A percentile compares a stretch with the other conserved stretches of the same genome.
These are phyloP conservation scores for Clarireedia monteithiana DNA, from an alignment of 2,329 filamentous ascomycete species.

Conservation along the genomic window DNA sequence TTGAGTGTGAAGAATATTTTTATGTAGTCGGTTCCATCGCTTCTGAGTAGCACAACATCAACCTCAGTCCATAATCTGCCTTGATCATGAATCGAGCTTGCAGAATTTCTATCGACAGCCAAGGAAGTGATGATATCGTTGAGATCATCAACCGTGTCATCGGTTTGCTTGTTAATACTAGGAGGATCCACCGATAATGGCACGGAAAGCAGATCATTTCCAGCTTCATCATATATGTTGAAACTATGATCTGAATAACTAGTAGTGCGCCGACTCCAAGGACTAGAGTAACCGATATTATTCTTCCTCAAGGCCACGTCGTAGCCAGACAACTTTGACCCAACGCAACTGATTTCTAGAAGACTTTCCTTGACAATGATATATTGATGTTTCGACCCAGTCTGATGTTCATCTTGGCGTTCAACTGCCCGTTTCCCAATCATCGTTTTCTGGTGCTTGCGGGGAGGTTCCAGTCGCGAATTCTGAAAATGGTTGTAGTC, in stretches of 20 bases:
- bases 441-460: slow-evolving; percentile 19
- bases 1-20: slow-evolving; percentile 23
- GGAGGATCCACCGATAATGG: slow-evolving; percentile 6
- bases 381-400: slow-evolving; percentile 5
- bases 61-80: slow-evolving; percentile 26
- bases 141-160: neutral
- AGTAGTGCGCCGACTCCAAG: slow-evolving; percentile 9
- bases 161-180: neutral
- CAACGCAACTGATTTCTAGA: slow-evolving; percentile 19
- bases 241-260: slow-evolving; percentile 12
- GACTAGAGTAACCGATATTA: slow-evolving; percentile 15
- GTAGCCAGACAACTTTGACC: slow-evolving; percentile 9
- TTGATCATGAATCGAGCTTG: slow-evolving; percentile 17
- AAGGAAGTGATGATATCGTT: slow-evolving; percentile 22
- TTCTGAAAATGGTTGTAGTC: neutral
- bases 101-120: slow-evolving; percentile 16
- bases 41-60: slow-evolving; percentile 16
- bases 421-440: neutral
- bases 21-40: slow-evolving; percentile 17
- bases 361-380: slow-evolving; percentile 22
- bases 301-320: slow-evolving; percentile 12
- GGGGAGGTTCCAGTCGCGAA: slow-evolving; percentile 14
- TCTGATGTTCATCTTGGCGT: neutral
- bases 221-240: slow-evolving; percentile 16
- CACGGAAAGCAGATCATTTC: slow-evolving; percentile 13